Percentiles rank a stretch among this genome's conserved stretches.
Evolutionary conservation across 2,329 filamentous ascomycete species (phyloP).

Genomic region (Clonostachys rosea): DNA sequence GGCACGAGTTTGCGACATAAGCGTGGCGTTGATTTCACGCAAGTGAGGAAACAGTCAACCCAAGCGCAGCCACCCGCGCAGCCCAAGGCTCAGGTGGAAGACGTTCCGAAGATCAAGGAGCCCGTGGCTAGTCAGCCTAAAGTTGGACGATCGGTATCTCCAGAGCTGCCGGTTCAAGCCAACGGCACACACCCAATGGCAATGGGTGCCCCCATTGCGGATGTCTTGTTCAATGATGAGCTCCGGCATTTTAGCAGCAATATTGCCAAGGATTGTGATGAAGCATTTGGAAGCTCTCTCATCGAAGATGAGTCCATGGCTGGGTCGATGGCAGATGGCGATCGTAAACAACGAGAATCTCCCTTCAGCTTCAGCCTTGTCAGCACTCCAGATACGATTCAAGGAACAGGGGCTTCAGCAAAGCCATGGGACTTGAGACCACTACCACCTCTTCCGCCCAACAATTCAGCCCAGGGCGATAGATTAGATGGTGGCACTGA

Average conservation of each 20-base stretch:
- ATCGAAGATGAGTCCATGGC: slow-evolving; percentile 31
- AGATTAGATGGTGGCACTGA: slow-evolving; percentile 1
- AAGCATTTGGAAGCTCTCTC: slow-evolving; percentile 74
- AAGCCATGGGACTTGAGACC: slow-evolving; percentile 43
- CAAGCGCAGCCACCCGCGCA: slow-evolving; percentile 15
- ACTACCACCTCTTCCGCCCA: slow-evolving; percentile 41
- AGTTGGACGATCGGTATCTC: slow-evolving; percentile 14
- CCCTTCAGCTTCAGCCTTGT: slow-evolving; percentile 37
- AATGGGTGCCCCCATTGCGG: slow-evolving; percentile 14
- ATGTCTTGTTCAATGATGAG: slow-evolving; percentile 60
- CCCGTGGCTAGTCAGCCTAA: not conserved
- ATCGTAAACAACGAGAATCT: slow-evolving; percentile 22
- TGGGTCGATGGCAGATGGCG: slow-evolving; percentile 22
- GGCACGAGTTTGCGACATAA: slow-evolving; percentile 39
- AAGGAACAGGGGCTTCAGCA: slow-evolving; percentile 16
- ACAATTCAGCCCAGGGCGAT: not conserved
- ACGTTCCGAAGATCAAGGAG: not conserved
- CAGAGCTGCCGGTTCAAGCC: slow-evolving; percentile 16
- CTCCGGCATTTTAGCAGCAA: slow-evolving; percentile 79
- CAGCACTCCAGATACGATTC: slow-evolving; percentile 16
- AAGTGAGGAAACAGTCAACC: slow-evolving; percentile 32
- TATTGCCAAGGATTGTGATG: slow-evolving; percentile 85
- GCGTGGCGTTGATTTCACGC: slow-evolving; percentile 51
- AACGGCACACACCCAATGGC: slow-evolving; percentile 16
- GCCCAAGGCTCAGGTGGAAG: slow-evolving; percentile 1